These are phyloP conservation scores for Leishmania major DNA, from an alignment of 208 protist species.

Conservation along the genomic window DNA sequence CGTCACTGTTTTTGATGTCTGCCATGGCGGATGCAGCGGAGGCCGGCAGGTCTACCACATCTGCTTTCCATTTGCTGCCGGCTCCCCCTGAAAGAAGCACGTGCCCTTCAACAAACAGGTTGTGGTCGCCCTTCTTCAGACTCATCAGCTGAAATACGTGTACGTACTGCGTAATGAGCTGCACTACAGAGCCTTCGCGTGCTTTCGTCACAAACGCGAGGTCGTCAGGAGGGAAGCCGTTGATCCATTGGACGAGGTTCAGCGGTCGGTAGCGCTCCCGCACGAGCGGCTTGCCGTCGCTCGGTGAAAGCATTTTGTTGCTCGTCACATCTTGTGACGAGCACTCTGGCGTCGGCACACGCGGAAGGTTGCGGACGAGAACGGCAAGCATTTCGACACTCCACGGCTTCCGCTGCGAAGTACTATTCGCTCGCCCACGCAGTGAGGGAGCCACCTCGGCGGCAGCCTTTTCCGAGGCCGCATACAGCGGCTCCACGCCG, in stretches of 20 bases:
- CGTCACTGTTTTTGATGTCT: background rate
- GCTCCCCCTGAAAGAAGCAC: slow-evolving; percentile 10
- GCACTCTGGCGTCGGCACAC: slow-evolving; percentile 29
- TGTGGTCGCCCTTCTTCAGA: slow-evolving; percentile 44
- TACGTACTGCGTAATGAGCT: slow-evolving; percentile 51
- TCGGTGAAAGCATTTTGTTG: background rate
- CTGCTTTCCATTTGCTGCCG: background rate
- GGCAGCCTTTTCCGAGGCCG: background rate
- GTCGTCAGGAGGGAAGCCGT: slow-evolving; percentile 62
- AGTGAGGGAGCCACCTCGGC: background rate
- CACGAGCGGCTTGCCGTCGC: slow-evolving; percentile 9
- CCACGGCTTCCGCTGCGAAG: slow-evolving; percentile 15
- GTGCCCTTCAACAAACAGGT: slow-evolving; percentile 41
- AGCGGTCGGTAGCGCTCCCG: slow-evolving; percentile 43
- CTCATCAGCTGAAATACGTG: slow-evolving; percentile 83
- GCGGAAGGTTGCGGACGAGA: slow-evolving; percentile 69
- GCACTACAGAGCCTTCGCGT: slow-evolving; percentile 46
- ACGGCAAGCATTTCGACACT: slow-evolving; percentile 62
- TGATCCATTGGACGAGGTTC: slow-evolving; percentile 75
- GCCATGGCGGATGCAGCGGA: background rate
- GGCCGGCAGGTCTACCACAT: background rate
- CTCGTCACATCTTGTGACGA: background rate
- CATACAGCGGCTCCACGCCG: slow-evolving; percentile 6
- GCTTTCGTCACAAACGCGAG: slow-evolving; percentile 59
- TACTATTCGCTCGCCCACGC: background rate